phyloP scores from a whole-genome alignment of 495 filamentous ascomycete genomes.

The Aspergillus avenaceus region DNA sequence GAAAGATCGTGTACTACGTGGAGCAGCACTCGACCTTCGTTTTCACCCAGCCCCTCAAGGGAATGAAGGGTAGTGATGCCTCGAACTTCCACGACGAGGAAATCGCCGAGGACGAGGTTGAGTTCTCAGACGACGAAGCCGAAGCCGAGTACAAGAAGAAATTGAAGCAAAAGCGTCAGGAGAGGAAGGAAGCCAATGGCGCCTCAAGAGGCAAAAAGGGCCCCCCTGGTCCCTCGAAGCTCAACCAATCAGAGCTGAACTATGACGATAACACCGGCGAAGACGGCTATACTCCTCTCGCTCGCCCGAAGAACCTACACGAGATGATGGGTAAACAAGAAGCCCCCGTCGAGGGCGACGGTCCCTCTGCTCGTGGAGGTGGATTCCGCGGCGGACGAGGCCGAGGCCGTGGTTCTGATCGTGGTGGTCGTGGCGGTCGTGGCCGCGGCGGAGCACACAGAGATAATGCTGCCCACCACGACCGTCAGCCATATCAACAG shows the following conservation, averaged over 20 bases:
- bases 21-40: constrained; percentile 70
- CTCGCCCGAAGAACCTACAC: constrained; percentile 57
- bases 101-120: constrained; percentile 75
- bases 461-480: constrained; percentile 39
- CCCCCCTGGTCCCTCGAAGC: constrained; percentile 33
- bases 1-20: constrained; percentile 73
- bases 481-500: constrained; percentile 32
- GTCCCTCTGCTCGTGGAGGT: constrained; percentile 19
- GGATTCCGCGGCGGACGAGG: constrained; percentile 37
- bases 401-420: constrained; percentile 41
- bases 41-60: constrained; percentile 75
- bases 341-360: constrained; percentile 44
- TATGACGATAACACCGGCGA: constrained; percentile 51
- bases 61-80: constrained; percentile 80
- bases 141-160: constrained; percentile 78
- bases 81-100: constrained; percentile 94
- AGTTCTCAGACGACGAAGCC: constrained; percentile 94
- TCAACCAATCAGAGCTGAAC: constrained; percentile 46
- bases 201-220: constrained; percentile 30
- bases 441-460: constrained; percentile 47
- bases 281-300: constrained; percentile 62
- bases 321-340: constrained; percentile 47
- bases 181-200: constrained; percentile 39
- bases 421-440: constrained; percentile 43
- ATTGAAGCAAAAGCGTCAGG: constrained; percentile 55